phyloP scores from a whole-genome alignment of 306 rosid species.

The Nissolia schottii region DNA sequence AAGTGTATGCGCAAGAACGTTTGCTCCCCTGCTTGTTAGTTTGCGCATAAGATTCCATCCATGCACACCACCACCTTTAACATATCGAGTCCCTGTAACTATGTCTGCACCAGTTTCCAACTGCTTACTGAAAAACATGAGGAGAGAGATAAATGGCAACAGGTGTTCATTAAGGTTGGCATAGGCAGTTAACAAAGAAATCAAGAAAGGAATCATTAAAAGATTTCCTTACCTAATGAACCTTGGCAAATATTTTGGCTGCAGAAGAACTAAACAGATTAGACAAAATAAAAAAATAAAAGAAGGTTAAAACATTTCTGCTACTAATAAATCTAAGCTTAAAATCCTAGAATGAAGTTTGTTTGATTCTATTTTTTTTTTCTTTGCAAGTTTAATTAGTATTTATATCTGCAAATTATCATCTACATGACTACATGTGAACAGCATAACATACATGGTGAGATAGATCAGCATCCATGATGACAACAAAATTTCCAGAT shows the following conservation, averaged over 20 bases:
- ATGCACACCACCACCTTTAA: slow-evolving; percentile 90
- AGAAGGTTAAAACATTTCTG: background rate
- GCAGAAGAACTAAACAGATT: slow-evolving; percentile 36
- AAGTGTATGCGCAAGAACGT: slow-evolving; percentile 95
- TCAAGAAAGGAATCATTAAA: background rate
- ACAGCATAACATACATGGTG: slow-evolving; percentile 64
- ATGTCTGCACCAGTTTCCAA: slow-evolving; percentile 78
- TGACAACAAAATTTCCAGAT: slow-evolving; percentile 86
- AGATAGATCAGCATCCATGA: slow-evolving; percentile 95
- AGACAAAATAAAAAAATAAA: slow-evolving; percentile 11
- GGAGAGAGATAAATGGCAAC: background rate
- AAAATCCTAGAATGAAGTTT: background rate
- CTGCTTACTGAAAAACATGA: slow-evolving; percentile 51
- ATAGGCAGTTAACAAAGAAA: background rate
- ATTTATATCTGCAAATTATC: slow-evolving; percentile 13
- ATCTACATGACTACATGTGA: background rate
- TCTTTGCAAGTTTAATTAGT: background rate
- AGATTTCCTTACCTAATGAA: slow-evolving; percentile 60
- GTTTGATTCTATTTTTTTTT: background rate
- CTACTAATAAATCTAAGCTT: background rate
- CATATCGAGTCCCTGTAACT: slow-evolving; percentile 96
- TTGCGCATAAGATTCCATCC: slow-evolving; percentile 99
- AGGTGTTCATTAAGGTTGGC: background rate
- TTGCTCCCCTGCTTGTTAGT: slow-evolving; percentile 96
- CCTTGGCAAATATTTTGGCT: slow-evolving; percentile 92